Evolutionary conservation across 129 eudicot species (phyloP), one percentile per base, ranked within the genome.

Genomic region (Flaveria sonorensis): DNA sequence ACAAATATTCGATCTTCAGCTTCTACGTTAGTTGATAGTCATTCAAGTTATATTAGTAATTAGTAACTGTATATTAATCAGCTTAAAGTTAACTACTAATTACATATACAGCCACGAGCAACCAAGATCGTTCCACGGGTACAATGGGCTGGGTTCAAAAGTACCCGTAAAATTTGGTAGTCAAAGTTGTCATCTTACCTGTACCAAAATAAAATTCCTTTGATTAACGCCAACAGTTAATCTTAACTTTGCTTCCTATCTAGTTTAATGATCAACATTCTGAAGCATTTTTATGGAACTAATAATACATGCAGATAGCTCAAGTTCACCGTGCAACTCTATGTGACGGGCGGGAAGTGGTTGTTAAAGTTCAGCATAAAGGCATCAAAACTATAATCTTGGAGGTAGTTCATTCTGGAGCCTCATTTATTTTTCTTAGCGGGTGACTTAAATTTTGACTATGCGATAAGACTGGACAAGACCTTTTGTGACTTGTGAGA

Each of bases 241-340:
- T 63, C 45, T 7, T 63, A 30, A 63, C 42, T 10, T 64, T 64
- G 74, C 74, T 11, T 73, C 40, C 42, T 1, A 30, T 30, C 10
- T 63, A 43, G 68, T 63, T 28, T 14, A 63, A 30, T 30, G 43
- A 63, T 30, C 43, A 55, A 55, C 11, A 60, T 23, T 30, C 68
- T 63, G 45, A 63, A 63, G 12, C 68, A 63, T 63, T 57, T 57
- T 20, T 0, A 57, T 21, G 23, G 64, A 28, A 26, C 18, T 7
- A 70, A 14, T 57, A 7, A 60, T 53, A 30, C 32, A 30, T 82
- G 80, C 85, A 94, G 99, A 94, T 94, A 76, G 99, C 99, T 64
- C 99, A 94, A 85, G 99, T 94, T 79, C 99, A 94, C 87, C 96
- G 97, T 50, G 99, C 99, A 71, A 91, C 97, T 59, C 79, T 91